Base-by-base conservation (phyloP, 352 stramenopile species). In the Globisporangium okanoganense region DNA sequence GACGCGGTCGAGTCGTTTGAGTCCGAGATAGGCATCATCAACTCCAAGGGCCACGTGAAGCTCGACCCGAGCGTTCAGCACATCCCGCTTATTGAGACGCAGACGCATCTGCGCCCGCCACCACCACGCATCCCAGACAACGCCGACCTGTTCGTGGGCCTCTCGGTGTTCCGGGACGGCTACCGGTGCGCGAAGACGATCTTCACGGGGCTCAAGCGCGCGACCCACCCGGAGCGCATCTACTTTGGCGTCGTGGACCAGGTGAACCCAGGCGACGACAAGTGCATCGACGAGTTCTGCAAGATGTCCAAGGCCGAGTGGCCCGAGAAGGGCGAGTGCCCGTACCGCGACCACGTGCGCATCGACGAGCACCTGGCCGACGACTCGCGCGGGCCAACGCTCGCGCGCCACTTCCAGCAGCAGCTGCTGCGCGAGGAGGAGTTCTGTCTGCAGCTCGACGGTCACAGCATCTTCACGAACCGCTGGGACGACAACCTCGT, bases 391-490 rank as follows among this genome's bases (percentile, higher is more conserved):
- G 85, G 85, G 4, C 83, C 83, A 16, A 95, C 85, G 53, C 70
- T 91, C 8, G 85, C 85, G 50, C 82, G 85, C n/a, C 71, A 90
- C 68, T 82, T 84, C 53, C 85, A 95, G 65, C 85, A 95, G 56
- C 82, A 92, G 55, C 76, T 95, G 5, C 63, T 95, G 2, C 62
- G 68, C 33, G 55, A 88, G 43, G 79, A 95, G 44, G 86, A 92
- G 58, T 95, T 95, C 47, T 95, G 85, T 67, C 77, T 95, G 27
- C 83, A 93, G 58, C 70, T 95, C 5, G 86, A 95, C 36, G 82
- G 82, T 5, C 86, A 95, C 71, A 90, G 78, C 41, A 88, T 95
- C 65, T 95, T 95, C 56, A 93, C 86, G 24, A 93, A 92, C 66
- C 63, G 76, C 8, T 95, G 86, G 86, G 86, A 95, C 58, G 69